Percentiles rank a stretch among this genome's conserved stretches.
These are phyloP conservation scores for Mycoemilia scoparia DNA, from an alignment of 192 early-diverging fungal genomes.

Conservation along the genomic window DNA sequence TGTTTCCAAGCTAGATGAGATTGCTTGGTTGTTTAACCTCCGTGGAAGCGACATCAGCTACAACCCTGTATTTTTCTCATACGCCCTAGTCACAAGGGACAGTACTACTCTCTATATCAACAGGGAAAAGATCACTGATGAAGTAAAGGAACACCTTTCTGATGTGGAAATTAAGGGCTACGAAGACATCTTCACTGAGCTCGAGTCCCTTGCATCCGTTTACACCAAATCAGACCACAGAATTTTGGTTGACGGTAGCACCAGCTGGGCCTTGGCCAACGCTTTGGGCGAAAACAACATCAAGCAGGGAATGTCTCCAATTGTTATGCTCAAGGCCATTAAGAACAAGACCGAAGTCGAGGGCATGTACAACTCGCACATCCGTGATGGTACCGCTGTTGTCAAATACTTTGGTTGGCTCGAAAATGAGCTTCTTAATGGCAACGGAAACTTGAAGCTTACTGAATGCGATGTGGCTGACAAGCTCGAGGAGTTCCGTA, in stretches of 20 bases:
- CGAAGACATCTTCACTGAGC: slow-evolving; percentile 54
- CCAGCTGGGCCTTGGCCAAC: slow-evolving; percentile 53
- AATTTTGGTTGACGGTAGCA: slow-evolving; percentile 42
- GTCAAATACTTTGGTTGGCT: slow-evolving; percentile 85
- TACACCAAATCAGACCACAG: slow-evolving; percentile 13
- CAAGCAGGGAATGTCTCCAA: slow-evolving; percentile 40
- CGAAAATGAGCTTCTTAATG: slow-evolving; percentile 65
- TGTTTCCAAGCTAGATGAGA: slow-evolving; percentile 81
- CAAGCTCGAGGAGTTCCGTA: slow-evolving; percentile 60
- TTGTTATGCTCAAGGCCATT: slow-evolving; percentile 72
- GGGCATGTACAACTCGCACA: slow-evolving; percentile 82
- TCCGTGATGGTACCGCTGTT: slow-evolving; percentile 77
- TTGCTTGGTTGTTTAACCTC: slow-evolving; percentile 94
- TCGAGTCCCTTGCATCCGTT: slow-evolving; percentile 20
- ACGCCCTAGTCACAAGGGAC: slow-evolving; percentile 59
- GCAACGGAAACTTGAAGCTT: slow-evolving; percentile 34
- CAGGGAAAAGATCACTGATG: slow-evolving; percentile 42
- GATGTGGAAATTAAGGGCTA: slow-evolving; percentile 55
- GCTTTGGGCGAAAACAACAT: slow-evolving; percentile 48
- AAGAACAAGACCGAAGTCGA: slow-evolving; percentile 82
- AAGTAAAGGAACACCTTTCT: slow-evolving; percentile 42
- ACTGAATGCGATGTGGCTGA: slow-evolving; percentile 77
- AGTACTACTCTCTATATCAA: slow-evolving; percentile 62
- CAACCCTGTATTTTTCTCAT: slow-evolving; percentile 95
- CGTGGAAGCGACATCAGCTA: slow-evolving; percentile 88